Evolutionary conservation across 257 asterid species (phyloP), one percentile per base, ranked within the genome.

Genomic region (Nicotiana obtusifolia): DNA sequence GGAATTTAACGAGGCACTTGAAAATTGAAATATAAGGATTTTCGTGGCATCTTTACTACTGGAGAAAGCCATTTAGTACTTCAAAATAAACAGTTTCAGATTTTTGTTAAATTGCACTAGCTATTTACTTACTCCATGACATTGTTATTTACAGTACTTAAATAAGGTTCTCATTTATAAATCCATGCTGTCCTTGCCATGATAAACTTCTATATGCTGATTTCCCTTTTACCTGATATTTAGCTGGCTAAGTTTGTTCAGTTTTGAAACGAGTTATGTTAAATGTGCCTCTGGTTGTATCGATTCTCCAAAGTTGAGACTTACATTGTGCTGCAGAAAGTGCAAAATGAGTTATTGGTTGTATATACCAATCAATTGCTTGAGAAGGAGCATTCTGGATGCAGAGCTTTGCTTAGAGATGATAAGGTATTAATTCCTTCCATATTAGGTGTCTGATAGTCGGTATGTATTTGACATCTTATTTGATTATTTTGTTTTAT

Each of bases 351-450:
- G 61, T 82, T 92, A 83, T 37, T 92, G 86, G 88, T 83, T 15
- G 73, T 59, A 44, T 69, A 86, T 78, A 59, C 86, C 57, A 86
- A 73, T 52, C 92, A 89, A 44, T 78, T 92, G 83, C 85, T 92
- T 66, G 91, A 88, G 68, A 90, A 92, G 86, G 92, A 91, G 85
- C 86, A 90, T 67, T 89, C 97, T 75, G 97, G 97, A 76, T 85
- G 89, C 62, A 88, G 85, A 77, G 89, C 83, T n/a, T 80, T 91
- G 86, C 92, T 92, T 52, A 85, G 84, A 68, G 88, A 90, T 73
- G 92, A 88, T 68, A 92, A 88, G 92, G 95, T 88, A 83, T 52
- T 56, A 64, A 75, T 78, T 16, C 60, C 59, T 67, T 52, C 41
- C 49, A 10, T 60, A 37, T 24, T 24, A 49, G 16, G 62, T 24